Percentiles rank a stretch among this genome's conserved stretches.
These are phyloP conservation scores for Penium margaritaceum DNA, from an alignment of 139 green algal species.

Conservation along the genomic window DNA sequence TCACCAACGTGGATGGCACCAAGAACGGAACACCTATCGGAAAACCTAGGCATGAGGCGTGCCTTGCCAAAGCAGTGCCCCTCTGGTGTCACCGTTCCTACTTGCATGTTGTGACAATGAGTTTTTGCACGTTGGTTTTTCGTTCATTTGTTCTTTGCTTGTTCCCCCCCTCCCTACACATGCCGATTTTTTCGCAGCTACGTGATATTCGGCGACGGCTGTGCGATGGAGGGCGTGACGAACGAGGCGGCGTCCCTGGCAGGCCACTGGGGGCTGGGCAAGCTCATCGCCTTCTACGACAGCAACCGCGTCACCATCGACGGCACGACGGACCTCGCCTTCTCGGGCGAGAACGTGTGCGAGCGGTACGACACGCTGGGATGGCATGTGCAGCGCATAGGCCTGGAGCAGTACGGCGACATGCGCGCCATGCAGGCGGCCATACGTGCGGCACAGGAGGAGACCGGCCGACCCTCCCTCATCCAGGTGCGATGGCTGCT, in stretches of 20 bases:
- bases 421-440: neutral
- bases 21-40: no score
- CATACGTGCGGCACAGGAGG: constrained; percentile 5
- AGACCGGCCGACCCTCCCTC: constrained; percentile 18
- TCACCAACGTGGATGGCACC: no score
- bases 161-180: neutral
- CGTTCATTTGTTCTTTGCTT: neutral
- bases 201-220: constrained; percentile 92
- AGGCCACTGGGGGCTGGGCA: constrained; percentile 96
- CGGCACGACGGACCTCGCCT: constrained; percentile 13
- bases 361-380: constrained; percentile 26
- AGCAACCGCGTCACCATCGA: constrained; percentile 75
- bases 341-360: constrained; percentile 22
- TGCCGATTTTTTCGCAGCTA: constrained; percentile 56
- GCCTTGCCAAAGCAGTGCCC: neutral
- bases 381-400: constrained; percentile 32
- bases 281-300: constrained; percentile 98
- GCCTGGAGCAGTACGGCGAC: neutral
- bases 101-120: neutral
- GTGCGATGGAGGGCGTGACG: constrained; percentile 98
- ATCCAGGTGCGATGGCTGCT: no score
- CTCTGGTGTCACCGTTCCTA: neutral
- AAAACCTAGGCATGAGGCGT: no score
- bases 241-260: constrained; percentile 92
- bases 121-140: neutral